These are phyloP conservation scores for Hirsutella thompsonii DNA, from an alignment of 2,329 filamentous ascomycete species.

Conservation along the genomic window DNA sequence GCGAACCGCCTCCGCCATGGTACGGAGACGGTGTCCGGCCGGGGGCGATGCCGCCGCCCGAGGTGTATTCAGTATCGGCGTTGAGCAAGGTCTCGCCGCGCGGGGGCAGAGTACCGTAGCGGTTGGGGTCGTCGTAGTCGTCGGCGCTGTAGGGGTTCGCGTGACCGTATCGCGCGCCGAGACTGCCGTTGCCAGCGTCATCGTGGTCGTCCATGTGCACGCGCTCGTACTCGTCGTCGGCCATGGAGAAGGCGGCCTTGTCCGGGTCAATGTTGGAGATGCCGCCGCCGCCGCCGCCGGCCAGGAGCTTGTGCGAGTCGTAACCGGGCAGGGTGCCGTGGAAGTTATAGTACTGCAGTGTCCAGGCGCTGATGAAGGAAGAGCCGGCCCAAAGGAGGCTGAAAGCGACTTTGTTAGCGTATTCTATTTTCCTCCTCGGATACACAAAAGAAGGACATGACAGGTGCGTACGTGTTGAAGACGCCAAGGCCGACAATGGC, in stretches of 20 bases:
- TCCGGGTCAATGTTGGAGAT: slow-evolving; percentile 49
- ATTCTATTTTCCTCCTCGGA: too few species aligned
- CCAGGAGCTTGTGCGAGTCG: slow-evolving; percentile 31
- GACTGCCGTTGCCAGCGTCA: too few species aligned
- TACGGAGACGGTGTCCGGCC: slow-evolving; percentile 11
- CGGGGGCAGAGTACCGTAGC: slow-evolving; percentile 24
- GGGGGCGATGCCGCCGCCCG: slow-evolving; percentile 12
- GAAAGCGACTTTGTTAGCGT: background rate
- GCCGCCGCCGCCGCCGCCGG: slow-evolving; percentile 19
- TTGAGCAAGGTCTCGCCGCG: slow-evolving; percentile 27
- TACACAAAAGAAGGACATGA: background rate
- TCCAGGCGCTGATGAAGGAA: slow-evolving; percentile 45
- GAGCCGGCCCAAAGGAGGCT: slow-evolving; percentile 44
- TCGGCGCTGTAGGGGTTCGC: slow-evolving; percentile 24
- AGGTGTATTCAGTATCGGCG: slow-evolving; percentile 34
- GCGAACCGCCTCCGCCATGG: slow-evolving; percentile 18
- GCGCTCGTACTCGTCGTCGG: slow-evolving; percentile 51
- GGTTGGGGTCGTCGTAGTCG: slow-evolving; percentile 25
- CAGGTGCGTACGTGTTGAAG: slow-evolving; percentile 42
- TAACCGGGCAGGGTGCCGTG: slow-evolving; percentile 51
- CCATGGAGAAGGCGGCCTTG: slow-evolving; percentile 56
- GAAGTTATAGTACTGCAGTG: slow-evolving; percentile 47
- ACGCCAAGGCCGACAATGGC: slow-evolving; percentile 50
- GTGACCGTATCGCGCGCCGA: slow-evolving; percentile 22
- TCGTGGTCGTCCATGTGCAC: slow-evolving; percentile 45